A percentile compares a stretch with the other conserved stretches of the same genome.
These are phyloP conservation scores for Sporothrix dimorphospora DNA, from an alignment of 2,329 filamentous ascomycete genomes.

Conservation along the genomic window DNA sequence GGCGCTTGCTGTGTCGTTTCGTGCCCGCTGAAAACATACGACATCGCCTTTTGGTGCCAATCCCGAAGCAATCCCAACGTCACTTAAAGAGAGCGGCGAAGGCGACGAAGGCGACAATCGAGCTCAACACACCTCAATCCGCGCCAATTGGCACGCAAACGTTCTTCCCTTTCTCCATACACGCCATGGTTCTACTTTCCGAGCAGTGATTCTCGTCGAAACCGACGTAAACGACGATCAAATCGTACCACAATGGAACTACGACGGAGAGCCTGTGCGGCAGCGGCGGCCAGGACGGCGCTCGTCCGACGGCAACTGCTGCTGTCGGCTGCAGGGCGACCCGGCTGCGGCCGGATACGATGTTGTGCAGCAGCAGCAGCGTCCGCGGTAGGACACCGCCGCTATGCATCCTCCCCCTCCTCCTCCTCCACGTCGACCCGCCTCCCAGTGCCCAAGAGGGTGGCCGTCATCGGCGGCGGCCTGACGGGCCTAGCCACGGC, in stretches of 20 bases:
- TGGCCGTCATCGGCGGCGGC: slow-evolving; percentile 78
- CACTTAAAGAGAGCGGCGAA: not conserved
- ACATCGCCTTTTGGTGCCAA: not conserved
- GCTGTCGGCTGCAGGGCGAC: not conserved
- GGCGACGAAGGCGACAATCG: not conserved
- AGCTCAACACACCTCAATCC: not conserved
- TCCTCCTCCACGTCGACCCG: not conserved
- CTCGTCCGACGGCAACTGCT: not conserved
- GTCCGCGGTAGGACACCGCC: not conserved
- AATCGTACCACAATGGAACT: not conserved
- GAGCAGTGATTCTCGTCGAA: not conserved
- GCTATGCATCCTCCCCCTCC: not conserved
- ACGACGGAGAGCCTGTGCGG: not conserved
- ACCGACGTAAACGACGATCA: not conserved
- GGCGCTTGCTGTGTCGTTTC: not conserved
- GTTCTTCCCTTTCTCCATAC: not conserved
- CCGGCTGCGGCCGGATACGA: not conserved
- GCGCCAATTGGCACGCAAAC: not conserved
- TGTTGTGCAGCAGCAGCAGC: slow-evolving; percentile 2
- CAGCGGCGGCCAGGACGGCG: not conserved
- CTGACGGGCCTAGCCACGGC: slow-evolving; percentile 81
- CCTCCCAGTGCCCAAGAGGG: slow-evolving; percentile 34
- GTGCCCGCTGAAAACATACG: not conserved
- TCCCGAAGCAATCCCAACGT: not conserved
- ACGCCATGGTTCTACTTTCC: not conserved